Evolutionary conservation across 2,329 filamentous ascomycete species (phyloP).

Genomic region (Gaeumannomyces tritici): DNA sequence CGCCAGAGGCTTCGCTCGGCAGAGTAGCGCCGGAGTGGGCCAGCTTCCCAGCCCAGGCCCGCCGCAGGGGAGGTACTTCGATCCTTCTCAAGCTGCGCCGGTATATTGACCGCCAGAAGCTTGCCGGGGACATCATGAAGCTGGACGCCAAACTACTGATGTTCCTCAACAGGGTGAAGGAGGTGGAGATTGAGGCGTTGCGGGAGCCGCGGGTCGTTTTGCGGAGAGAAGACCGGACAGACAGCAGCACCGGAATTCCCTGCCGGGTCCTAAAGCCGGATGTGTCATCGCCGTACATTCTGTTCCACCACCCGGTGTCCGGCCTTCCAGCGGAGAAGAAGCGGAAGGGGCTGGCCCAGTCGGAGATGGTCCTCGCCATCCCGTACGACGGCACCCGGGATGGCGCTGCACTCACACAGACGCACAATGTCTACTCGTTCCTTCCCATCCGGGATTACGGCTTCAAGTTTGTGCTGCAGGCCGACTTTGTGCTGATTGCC

Average conservation of each 20-base stretch:
- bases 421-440: constrained; percentile 34
- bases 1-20: constrained; percentile 30
- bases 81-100: constrained; percentile 27
- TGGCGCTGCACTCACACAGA: constrained; percentile 21
- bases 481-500: constrained; percentile 36
- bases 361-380: constrained; percentile 34
- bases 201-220: too few relatives aligned
- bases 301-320: constrained; percentile 23
- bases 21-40: constrained; percentile 37
- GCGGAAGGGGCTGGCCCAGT: constrained; percentile 11
- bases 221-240: not conserved
- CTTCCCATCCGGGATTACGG: constrained; percentile 28
- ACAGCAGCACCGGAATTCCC: not conserved
- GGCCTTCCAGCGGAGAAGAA: constrained; percentile 15
- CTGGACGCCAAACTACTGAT: constrained; percentile 22
- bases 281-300: constrained; percentile 14
- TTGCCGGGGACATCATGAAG: constrained; percentile 4
- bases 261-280: constrained; percentile 18
- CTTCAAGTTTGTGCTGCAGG: constrained; percentile 38
- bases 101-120: constrained; percentile 9
- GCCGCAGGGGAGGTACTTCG: constrained; percentile 15
- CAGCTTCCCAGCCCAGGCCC: constrained; percentile 8
- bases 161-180: constrained; percentile 28
- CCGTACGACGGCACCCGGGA: constrained; percentile 19
- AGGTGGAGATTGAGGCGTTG: too few relatives aligned